These are phyloP conservation scores for Actinomortierella ambigua DNA, from an alignment of 371 early-diverging fungal genomes.

Conservation along the genomic window DNA sequence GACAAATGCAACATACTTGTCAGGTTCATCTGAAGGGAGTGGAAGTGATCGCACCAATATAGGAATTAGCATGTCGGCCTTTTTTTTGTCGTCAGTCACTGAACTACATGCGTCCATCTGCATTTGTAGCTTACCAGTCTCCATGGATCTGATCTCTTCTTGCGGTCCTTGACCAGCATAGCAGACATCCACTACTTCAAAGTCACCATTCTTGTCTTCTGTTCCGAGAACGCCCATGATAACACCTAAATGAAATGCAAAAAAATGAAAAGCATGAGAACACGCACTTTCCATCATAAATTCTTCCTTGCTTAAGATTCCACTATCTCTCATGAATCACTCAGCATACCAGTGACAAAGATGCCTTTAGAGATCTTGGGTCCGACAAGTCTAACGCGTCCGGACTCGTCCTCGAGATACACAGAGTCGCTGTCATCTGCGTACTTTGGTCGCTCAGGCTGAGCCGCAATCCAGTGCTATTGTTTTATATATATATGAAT, in stretches of 20 bases:
- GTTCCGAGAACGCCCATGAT: conserved; percentile 80
- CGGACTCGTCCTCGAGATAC: conserved; percentile 92
- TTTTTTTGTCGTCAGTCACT: not conserved
- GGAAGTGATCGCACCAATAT: conserved; percentile 1
- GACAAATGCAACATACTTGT: conserved; percentile 77
- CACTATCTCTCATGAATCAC: too few relatives aligned
- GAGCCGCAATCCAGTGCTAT: conserved; percentile 69
- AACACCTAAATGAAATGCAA: conserved; percentile 54
- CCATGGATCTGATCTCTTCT: conserved; percentile 39
- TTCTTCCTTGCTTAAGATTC: too few relatives aligned
- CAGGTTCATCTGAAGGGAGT: conserved; percentile 24
- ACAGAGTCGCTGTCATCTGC: conserved; percentile 62
- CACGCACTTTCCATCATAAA: too few relatives aligned
- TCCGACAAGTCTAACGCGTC: conserved; percentile 76
- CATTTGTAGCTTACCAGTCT: conserved; percentile 26
- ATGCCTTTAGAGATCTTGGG: conserved; percentile 47
- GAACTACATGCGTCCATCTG: not conserved
- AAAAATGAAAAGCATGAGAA: too few relatives aligned
- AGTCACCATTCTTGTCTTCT: conserved; percentile 73
- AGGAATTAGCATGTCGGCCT: not conserved
- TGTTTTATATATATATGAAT: not conserved
- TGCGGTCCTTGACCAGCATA: conserved; percentile 73
- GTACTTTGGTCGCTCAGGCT: conserved; percentile 71
- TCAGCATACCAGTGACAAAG: conserved; percentile 68
- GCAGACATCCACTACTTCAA: conserved; percentile 85